Conservation (phyloP, 2,329 filamentous ascomycete genomes). For the Hymenoscyphus repandus region DNA sequence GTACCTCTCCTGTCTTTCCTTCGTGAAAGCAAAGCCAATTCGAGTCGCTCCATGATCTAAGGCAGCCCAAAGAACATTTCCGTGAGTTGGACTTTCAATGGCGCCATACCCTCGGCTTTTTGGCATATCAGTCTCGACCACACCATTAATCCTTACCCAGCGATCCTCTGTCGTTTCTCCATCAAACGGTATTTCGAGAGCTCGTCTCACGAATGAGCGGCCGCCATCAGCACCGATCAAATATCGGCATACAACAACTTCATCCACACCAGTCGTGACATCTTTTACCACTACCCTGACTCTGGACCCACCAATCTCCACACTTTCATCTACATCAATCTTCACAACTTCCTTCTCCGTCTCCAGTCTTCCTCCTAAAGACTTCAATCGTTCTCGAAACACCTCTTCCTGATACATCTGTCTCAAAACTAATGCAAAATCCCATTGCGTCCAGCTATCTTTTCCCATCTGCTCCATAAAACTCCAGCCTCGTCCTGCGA, state of each 20-base stretch:
- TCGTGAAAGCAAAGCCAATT: slow-evolving; percentile 48
- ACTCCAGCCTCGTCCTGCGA: slow-evolving; percentile 42
- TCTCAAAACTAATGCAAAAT: slow-evolving; percentile 48
- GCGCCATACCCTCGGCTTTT: slow-evolving; percentile 42
- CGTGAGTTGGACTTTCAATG: slow-evolving; percentile 47
- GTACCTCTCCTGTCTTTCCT: slow-evolving; percentile 36
- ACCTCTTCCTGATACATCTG: slow-evolving; percentile 52
- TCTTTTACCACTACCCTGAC: slow-evolving; percentile 17
- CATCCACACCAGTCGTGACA: slow-evolving; percentile 26
- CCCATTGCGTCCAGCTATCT: slow-evolving; percentile 40
- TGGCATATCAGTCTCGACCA: slow-evolving; percentile 35
- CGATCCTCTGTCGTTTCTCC: slow-evolving; percentile 44
- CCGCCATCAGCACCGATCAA: slow-evolving; percentile 49
- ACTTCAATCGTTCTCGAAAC: slow-evolving; percentile 38
- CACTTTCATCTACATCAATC: slow-evolving; percentile 17
- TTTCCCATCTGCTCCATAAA: slow-evolving; percentile 47
- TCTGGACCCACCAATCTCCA: slow-evolving; percentile 19
- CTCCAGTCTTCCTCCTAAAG: slow-evolving; percentile 18
- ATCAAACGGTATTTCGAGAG: slow-evolving; percentile 43
- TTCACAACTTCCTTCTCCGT: slow-evolving; percentile 16
- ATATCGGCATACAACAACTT: slow-evolving; percentile 38
- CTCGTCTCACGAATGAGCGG: slow-evolving; percentile 41
- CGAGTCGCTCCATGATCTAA: slow-evolving; percentile 48
- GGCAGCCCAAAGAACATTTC: slow-evolving; percentile 50
- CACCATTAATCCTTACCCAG: slow-evolving; percentile 49